Evolutionary conservation across 345 rosid genomes (phyloP).

Genomic region (Arabis hirsuta): DNA sequence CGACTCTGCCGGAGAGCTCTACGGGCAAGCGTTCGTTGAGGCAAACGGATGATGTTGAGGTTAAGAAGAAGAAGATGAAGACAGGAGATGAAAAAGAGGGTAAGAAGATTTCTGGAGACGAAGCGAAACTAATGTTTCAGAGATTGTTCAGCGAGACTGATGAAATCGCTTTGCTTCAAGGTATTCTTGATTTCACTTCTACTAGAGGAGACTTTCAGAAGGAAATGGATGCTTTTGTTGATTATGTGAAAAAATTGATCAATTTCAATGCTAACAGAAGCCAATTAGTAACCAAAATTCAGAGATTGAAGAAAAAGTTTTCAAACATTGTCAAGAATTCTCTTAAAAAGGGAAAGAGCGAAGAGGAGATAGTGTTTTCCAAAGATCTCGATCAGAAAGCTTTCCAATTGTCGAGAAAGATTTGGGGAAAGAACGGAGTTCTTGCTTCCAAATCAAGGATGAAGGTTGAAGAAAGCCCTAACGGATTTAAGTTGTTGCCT

Average conservation of each 20-base stretch:
- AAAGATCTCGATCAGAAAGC: constrained; percentile 46
- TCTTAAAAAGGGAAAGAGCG: constrained; percentile 35
- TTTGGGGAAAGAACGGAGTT: constrained; percentile 45
- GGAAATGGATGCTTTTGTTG: constrained; percentile 48
- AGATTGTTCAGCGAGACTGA: constrained; percentile 57
- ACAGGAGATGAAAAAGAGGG: constrained; percentile 20
- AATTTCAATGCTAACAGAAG: constrained; percentile 43
- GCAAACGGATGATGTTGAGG: neutral
- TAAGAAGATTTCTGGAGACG: constrained; percentile 47
- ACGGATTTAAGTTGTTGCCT: constrained; percentile 6
- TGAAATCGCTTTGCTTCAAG: constrained; percentile 54
- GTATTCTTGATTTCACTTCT: constrained; percentile 45
- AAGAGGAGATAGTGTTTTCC: constrained; percentile 33
- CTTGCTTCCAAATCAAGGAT: constrained; percentile 38
- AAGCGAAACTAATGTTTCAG: constrained; percentile 52
- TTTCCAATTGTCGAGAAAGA: constrained; percentile 47
- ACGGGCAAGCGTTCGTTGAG: constrained; percentile 33
- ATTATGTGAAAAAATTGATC: constrained; percentile 50
- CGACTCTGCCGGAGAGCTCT: constrained; percentile 23
- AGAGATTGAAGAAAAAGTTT: constrained; percentile 52
- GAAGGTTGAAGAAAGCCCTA: constrained; percentile 30
- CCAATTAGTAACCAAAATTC: constrained; percentile 53
- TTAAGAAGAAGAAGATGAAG: constrained; percentile 39
- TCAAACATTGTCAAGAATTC: constrained; percentile 33
- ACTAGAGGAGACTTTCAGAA: constrained; percentile 48